These are phyloP conservation scores for Neurospora pannonica DNA, from an alignment of 495 filamentous ascomycete genomes.

Conservation along the genomic window DNA sequence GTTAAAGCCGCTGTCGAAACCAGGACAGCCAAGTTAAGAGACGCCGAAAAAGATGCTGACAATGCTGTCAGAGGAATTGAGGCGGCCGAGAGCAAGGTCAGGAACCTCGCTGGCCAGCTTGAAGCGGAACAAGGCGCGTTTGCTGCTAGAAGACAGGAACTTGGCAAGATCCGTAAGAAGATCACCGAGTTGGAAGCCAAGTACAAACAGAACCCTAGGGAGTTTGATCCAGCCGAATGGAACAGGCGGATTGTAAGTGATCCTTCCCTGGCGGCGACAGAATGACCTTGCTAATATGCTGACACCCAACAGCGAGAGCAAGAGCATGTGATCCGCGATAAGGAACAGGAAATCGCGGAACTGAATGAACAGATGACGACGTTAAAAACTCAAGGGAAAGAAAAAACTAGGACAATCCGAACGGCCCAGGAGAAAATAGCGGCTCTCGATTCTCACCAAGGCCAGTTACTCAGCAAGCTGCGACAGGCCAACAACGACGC, in stretches of 20 bases:
- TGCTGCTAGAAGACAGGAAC: constrained; percentile 41
- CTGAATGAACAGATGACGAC: constrained; percentile 23
- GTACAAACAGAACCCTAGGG: constrained; percentile 35
- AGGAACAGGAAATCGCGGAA: constrained; percentile 25
- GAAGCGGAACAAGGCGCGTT: constrained; percentile 49
- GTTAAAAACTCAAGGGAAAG: constrained; percentile 12
- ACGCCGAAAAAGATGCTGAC: constrained; percentile 45
- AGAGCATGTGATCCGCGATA: constrained; percentile 37
- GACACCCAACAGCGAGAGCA: constrained; percentile 27
- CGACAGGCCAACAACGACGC: constrained; percentile 49
- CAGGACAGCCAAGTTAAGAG: constrained; percentile 41
- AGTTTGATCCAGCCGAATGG: constrained; percentile 40
- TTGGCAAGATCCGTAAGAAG: constrained; percentile 30
- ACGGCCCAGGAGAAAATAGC: constrained; percentile 41
- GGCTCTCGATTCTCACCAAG: constrained; percentile 62
- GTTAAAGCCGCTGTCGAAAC: constrained; percentile 40
- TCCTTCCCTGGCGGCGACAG: neutral
- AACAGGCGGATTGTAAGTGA: constrained; percentile 46
- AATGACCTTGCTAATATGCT: constrained; percentile 2
- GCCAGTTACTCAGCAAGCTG: constrained; percentile 62
- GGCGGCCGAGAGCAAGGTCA: constrained; percentile 41
- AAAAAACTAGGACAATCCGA: constrained; percentile 12
- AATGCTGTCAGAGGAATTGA: constrained; percentile 40
- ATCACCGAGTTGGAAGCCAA: constrained; percentile 35
- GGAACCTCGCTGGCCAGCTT: constrained; percentile 43